A percentile compares a stretch with the other conserved stretches of the same genome.
phyloP scores from a whole-genome alignment of 176 grass and related monocot species.

The Stipa capillata region DNA sequence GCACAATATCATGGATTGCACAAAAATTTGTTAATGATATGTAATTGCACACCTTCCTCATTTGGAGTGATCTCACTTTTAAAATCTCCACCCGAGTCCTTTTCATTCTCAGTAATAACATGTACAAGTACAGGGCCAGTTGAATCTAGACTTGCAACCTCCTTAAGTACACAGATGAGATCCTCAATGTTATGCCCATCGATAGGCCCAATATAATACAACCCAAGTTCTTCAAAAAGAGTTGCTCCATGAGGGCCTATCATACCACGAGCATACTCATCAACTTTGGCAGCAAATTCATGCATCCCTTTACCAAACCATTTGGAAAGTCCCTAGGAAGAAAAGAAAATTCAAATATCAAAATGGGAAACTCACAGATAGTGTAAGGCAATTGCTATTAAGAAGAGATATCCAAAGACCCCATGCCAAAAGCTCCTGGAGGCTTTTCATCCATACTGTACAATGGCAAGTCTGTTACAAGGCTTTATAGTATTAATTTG shows the following conservation, averaged over 20 bases:
- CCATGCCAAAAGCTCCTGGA: neutral
- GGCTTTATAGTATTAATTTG: neutral
- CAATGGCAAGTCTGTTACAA: neutral
- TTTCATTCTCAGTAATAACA: constrained; percentile 57
- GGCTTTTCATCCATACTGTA: neutral
- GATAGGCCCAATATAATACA: constrained; percentile 82
- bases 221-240: constrained; percentile 80
- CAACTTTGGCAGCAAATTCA: constrained; percentile 77
- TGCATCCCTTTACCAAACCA: constrained; percentile 77
- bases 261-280: constrained; percentile 77
- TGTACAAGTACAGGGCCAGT: constrained; percentile 70
- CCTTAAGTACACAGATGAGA: constrained; percentile 71
- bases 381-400: neutral
- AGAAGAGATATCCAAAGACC: neutral
- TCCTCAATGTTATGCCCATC: constrained; percentile 77
- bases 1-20: neutral
- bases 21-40: neutral
- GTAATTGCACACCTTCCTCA: constrained; percentile 20
- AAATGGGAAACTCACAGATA: neutral
- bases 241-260: constrained; percentile 70
- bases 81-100: constrained; percentile 16
- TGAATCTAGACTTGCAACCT: constrained; percentile 53
- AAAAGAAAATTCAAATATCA: constrained; percentile 10
- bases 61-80: constrained; percentile 16
- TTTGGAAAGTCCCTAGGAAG: constrained; percentile 56